Base-by-base conservation (phyloP, 352 stramenopile species). In the Globisporangium mamillatum region DNA sequence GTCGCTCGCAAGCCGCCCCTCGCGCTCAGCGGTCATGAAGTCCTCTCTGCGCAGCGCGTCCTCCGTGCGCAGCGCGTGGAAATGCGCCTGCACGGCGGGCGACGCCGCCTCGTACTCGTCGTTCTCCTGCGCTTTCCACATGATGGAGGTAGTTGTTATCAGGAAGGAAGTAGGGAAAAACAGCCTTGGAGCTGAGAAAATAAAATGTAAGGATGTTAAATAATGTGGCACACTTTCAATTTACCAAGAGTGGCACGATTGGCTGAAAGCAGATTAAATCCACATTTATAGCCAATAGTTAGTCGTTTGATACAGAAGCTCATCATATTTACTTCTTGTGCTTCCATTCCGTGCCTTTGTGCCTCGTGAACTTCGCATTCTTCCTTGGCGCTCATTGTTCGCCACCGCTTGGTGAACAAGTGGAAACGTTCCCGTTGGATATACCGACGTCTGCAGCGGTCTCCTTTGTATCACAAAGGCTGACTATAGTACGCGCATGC, bases 61-160 rank as follows among this genome's bases (percentile, higher is more conserved):
- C 54, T 94, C 86, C 20, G 82, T 75, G 41, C 81, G 82, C 20
- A 91, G 69, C 0, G 86, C 86, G 72, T 94, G 84, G 69, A 90
- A 92, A 76, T 94, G 86, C 58, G 86, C 86, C 77, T 94, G 86
- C 32, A 94, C 86, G 52, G 82, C 86, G 41, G 84, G 84, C 63
- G 86, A 72, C 38, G 82, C 84, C 53, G 74, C 81, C 75, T 89
- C 84, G 67, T 89, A 92, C 58, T 92, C 86, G 72, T 91, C 84
- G 60, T 75, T 77, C 68, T 89, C 80, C 1, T 75, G 72, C 60
- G 81, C 76, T 59, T 90, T 90, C 80, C 77, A 88, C 71, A 84
- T 84, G 24, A n/a, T 24, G 34, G n/a, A 18, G 32, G 27, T 32
- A 32, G 27, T 36, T 36, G 29, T 57, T 66, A 63, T 63, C 58